Evolutionary conservation across 2,329 filamentous ascomycete species (phyloP).

Genomic region (Penicillium sclerotigenum): DNA sequence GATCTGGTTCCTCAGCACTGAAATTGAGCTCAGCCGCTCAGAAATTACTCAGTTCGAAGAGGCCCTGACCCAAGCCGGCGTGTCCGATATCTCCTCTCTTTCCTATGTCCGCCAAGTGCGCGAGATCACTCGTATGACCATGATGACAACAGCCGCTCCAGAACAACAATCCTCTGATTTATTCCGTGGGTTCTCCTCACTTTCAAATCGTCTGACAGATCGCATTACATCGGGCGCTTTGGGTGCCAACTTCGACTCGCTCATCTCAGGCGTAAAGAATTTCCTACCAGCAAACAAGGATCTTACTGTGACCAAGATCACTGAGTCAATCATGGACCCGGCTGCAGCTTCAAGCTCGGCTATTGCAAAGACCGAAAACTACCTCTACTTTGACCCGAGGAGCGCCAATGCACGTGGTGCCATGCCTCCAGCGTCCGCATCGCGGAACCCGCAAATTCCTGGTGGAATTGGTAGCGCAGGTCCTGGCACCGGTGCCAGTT

Average conservation of each 20-base stretch:
- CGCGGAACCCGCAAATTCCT: conserved; percentile 45
- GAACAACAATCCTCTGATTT: conserved; percentile 66
- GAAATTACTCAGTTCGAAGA: conserved; percentile 87
- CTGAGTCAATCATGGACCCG: conserved; percentile 97
- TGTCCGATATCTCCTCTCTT: conserved; percentile 70
- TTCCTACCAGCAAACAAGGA: conserved; percentile 96
- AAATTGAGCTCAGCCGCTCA: conserved; percentile 75
- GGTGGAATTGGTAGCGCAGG: conserved; percentile 44
- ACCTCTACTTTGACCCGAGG: conserved; percentile 94
- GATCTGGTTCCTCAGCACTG: conserved; percentile 94
- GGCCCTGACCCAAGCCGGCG: conserved; percentile 69
- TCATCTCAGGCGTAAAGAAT: conserved; percentile 96
- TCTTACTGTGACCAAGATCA: conserved; percentile 94
- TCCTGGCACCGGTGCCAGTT: conserved; percentile 73
- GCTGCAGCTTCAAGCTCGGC: conserved; percentile 83
- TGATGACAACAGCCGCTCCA: conserved; percentile 77
- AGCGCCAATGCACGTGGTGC: conserved; percentile 90
- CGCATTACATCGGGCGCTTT: conserved; percentile 89
- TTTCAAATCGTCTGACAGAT: conserved; percentile 88
- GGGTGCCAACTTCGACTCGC: conserved; percentile 81
- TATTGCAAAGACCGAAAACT: conserved; percentile 93
- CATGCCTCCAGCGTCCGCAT: conserved; percentile 72
- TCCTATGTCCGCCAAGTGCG: conserved; percentile 88
- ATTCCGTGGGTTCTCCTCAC: conserved; percentile 88
- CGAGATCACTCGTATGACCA: conserved; percentile 95